These are phyloP conservation scores for Apiotrichum montevideense DNA, from an alignment of 1,284 basidiomycete species.

Conservation along the genomic window DNA sequence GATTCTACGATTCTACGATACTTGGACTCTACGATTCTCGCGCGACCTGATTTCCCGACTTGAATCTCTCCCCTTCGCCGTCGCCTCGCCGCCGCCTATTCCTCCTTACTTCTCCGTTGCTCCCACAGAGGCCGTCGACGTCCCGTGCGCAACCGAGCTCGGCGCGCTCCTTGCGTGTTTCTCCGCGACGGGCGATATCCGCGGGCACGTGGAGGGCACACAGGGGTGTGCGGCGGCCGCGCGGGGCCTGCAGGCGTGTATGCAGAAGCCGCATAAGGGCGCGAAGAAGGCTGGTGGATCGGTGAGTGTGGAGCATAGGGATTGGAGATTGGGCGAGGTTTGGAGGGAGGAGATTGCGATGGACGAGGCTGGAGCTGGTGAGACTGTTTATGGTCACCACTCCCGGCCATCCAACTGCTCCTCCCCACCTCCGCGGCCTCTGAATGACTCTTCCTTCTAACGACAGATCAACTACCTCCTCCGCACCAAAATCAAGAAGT, in stretches of 20 bases:
- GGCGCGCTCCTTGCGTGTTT: constrained; percentile 82
- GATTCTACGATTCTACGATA: neutral
- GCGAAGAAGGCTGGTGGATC: neutral
- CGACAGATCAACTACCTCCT: constrained; percentile 19
- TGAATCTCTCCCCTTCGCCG: no score
- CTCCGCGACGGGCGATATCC: constrained; percentile 72
- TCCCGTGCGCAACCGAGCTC: constrained; percentile 69
- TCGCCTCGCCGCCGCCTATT: no score
- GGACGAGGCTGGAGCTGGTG: no score
- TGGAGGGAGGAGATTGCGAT: no score
- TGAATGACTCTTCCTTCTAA: neutral
- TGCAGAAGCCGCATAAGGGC: constrained; percentile 48
- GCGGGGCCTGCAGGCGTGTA: constrained; percentile 69
- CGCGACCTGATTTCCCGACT: no score
- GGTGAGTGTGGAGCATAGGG: constrained; percentile 9
- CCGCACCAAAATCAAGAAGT: constrained; percentile 6
- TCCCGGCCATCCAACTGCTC: no score
- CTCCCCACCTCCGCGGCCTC: no score
- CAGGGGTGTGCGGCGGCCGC: constrained; percentile 62
- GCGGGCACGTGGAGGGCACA: constrained; percentile 48
- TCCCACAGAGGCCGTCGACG: constrained; percentile 51
- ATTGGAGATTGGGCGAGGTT: neutral
- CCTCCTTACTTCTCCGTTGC: no score
- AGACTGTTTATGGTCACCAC: no score
- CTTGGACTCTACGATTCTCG: no score